Evolutionary conservation across 352 stramenopile species (phyloP), one percentile per base, ranked within the genome.

Genomic region (Phytophthora agathidicida): DNA sequence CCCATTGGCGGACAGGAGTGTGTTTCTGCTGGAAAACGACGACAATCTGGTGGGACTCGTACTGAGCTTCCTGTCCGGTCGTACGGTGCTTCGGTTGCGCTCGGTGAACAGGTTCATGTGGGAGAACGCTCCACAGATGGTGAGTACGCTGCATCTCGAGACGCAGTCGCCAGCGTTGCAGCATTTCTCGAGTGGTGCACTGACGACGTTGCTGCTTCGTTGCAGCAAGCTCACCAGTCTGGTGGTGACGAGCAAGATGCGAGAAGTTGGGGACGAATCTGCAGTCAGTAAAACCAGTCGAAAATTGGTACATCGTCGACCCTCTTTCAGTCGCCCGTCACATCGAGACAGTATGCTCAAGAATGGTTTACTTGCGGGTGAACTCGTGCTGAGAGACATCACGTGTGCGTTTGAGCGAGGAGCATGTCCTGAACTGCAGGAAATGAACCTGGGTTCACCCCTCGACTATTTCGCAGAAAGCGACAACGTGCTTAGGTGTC

Each of bases 401-500:
- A 45, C 63, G 17, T 35, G 48, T n/a, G 63, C 65, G 9, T 67
- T 82, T 33, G 31, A 79, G 42, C 36, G 37, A 37, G 42, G 61
- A 48, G 55, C 65, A 2, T 86, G 77, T 35, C 61, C 64, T 1
- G 46, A 61, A 31, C 67, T 89, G 17, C 10, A 72, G 17, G 39
- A 62, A 19, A 60, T 89, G 14, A 58, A 67, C 23, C 47, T 89
- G 5, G 56, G 43, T 7, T 65, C 80, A 10, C 77, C 80, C 0
- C 78, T 89, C 11, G 75, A 89, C 52, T 80, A 72, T 32, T 74
- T 79, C n/a, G 70, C 71, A 2, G 80, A 89, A 47, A 80, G 73
- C 36, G 73, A 83, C 43, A 60, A 68, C 22, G 70, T 75, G 16
- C 28, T 88, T 22, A 51, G 23, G 26, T 80, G 60, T 42, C 47